Evolutionary conservation across 1,139 yeast species (phyloP).

Genomic region (Candida glucosophila): DNA sequence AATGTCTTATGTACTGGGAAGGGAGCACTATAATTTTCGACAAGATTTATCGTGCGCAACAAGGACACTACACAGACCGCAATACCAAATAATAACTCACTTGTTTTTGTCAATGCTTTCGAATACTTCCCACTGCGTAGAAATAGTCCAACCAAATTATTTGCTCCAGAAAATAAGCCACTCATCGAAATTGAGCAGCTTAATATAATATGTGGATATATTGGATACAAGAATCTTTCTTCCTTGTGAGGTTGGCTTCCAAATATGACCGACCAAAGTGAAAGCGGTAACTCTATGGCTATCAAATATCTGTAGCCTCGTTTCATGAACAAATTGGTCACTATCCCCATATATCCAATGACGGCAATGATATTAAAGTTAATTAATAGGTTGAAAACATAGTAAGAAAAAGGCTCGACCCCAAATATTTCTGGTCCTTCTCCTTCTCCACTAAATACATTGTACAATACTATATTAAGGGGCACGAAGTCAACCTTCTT

Average conservation of each 20-base stretch:
- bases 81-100: slow-evolving; percentile 7
- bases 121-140: slow-evolving; percentile 2
- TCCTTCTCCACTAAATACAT: slow-evolving; percentile 66
- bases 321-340: slow-evolving; percentile 14
- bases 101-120: slow-evolving; percentile 1
- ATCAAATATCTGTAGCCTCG: slow-evolving; percentile 4
- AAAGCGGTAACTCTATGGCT: slow-evolving; percentile 24
- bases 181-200: slow-evolving; percentile 39
- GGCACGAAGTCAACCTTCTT: slow-evolving; percentile 63
- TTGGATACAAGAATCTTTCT: slow-evolving; percentile 82
- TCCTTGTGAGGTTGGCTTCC: slow-evolving; percentile 83
- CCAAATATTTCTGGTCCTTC: slow-evolving; percentile 91
- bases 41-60: slow-evolving; percentile 31
- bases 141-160: slow-evolving; percentile 2
- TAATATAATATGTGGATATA: slow-evolving; percentile 55
- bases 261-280: slow-evolving; percentile 63
- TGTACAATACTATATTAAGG: slow-evolving; percentile 72
- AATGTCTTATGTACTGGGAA: slow-evolving; percentile 15
- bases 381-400: slow-evolving; percentile 56
- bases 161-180: slow-evolving; percentile 23
- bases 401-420: slow-evolving; percentile 77
- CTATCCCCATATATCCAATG: slow-evolving; percentile 35
- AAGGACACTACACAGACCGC: slow-evolving; percentile 25
- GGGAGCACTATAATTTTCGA: slow-evolving; percentile 57
- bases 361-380: slow-evolving; percentile 59